These are phyloP conservation scores for Diaporthe vaccinii DNA, from an alignment of 2,329 filamentous ascomycete species.

Conservation along the genomic window DNA sequence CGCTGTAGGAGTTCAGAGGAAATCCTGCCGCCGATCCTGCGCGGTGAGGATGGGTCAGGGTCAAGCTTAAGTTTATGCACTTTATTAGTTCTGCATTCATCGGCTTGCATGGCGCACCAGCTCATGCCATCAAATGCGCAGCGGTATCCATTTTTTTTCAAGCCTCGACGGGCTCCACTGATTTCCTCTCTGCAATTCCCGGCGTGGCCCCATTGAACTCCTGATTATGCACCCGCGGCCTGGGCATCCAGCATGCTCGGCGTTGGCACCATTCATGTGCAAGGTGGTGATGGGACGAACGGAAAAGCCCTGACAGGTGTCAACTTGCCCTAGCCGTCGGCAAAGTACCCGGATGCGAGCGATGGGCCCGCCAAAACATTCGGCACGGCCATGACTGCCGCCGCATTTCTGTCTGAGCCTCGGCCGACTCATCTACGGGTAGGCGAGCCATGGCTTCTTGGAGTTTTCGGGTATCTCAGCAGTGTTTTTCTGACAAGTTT, in stretches of 20 bases:
- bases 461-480: not conserved
- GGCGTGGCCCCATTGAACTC: not conserved
- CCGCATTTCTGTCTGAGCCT: not conserved
- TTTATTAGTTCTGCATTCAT: not conserved
- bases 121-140: not conserved
- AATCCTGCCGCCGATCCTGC: not conserved
- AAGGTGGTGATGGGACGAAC: not conserved
- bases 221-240: slow-evolving; percentile 3
- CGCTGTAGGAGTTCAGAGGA: not conserved
- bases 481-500: not conserved
- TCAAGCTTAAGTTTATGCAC: not conserved
- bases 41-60: slow-evolving; percentile 1
- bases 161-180: not conserved
- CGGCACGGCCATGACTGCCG: not conserved
- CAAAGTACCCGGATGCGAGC: not conserved
- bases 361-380: not conserved
- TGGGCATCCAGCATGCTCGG: not conserved
- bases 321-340: not conserved
- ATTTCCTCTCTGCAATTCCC: not conserved
- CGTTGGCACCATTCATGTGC: too few relatives aligned
- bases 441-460: not conserved
- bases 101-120: not conserved
- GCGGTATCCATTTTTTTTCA: not conserved
- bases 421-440: slow-evolving; percentile 1
- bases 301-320: not conserved